phyloP scores from a whole-genome alignment of 2,329 filamentous ascomycete species.

The Arthrobotrys sinensis region DNA sequence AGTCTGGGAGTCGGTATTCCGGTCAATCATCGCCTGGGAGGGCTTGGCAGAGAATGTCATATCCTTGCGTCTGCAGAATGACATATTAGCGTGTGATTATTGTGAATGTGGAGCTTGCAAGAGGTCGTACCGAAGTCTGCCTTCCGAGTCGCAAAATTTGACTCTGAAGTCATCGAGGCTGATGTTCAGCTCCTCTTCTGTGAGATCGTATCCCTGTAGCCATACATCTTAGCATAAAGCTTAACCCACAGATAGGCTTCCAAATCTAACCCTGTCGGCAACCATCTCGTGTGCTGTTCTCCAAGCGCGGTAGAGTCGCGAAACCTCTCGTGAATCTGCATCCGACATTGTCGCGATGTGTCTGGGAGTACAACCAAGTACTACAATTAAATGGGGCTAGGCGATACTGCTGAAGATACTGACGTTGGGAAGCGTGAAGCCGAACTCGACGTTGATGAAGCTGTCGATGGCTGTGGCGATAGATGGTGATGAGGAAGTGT shows the following conservation, averaged over 20 bases:
- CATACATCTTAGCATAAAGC: slow-evolving; percentile 41
- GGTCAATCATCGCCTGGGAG: slow-evolving; percentile 84
- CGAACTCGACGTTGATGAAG: slow-evolving; percentile 8
- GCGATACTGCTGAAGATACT: background rate
- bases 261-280: slow-evolving; percentile 81
- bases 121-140: slow-evolving; percentile 80
- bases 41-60: slow-evolving; percentile 92
- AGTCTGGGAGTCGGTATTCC: slow-evolving; percentile 82
- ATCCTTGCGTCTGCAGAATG: slow-evolving; percentile 77
- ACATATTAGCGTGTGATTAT: slow-evolving; percentile 44
- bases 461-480: slow-evolving; percentile 6
- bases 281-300: slow-evolving; percentile 96
- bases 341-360: slow-evolving; percentile 60
- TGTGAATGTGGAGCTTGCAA: slow-evolving; percentile 15
- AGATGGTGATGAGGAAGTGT: slow-evolving; percentile 19
- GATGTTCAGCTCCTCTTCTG: slow-evolving; percentile 89
- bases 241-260: slow-evolving; percentile 55
- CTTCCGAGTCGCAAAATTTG: slow-evolving; percentile 80
- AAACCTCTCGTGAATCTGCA: slow-evolving; percentile 68
- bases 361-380: background rate
- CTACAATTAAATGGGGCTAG: background rate
- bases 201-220: slow-evolving; percentile 88
- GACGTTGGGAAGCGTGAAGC: background rate
- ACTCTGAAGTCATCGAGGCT: slow-evolving; percentile 84
- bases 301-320: slow-evolving; percentile 92